Base-by-base conservation (phyloP, 2,329 filamentous ascomycete species). In the Penicillium italicum region DNA sequence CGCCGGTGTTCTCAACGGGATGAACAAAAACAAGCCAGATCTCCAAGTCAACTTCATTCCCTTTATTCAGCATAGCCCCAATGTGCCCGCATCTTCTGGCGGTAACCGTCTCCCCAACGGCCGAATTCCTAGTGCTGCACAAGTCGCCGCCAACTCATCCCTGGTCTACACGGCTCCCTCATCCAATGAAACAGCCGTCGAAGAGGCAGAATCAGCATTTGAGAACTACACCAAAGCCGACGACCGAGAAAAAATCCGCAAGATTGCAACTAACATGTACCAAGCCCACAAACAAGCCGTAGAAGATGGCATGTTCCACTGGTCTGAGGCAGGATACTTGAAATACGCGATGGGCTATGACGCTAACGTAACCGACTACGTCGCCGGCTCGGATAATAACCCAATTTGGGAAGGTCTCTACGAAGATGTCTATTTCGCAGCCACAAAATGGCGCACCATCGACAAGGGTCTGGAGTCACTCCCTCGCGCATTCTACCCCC, bases 281-380 rank as follows among this genome's bases (percentile, higher is more conserved):
- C 65, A 73, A 18, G 81, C 81, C 1, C 81, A 85, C 66, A 83
- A 82, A 57, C 69, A 77, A 24, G 79, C 79, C 3, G 74, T 84
- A 1, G 77, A 80, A 2, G 70, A 77, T 5, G 82, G 81, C 2
- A 79, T 85, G 18, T 85, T 88, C 65, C 75, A 82, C 49, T 89
- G 83, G 79, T 87, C 84, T 12, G 85, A 88, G 62, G 83, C 83
- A 22, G 82, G 77, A 1, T 89, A 85, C 61, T 72, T 87, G 52
- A 79, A 80, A 18, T 84, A 87, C 66, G 79, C 81, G 31, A 76
- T 88, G 10, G 79, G 80, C 14, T 77, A 77, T 14, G 76, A 72
- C 37, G 71, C 80, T 11, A 83, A 85, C 62, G 79, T 80, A 61
- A 83, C 80, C 1, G 82, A 87, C 59, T 73, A 81, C 6, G 77